Evolutionary conservation across 345 rosid species (phyloP).

Genomic region (Physaria fendleri): DNA sequence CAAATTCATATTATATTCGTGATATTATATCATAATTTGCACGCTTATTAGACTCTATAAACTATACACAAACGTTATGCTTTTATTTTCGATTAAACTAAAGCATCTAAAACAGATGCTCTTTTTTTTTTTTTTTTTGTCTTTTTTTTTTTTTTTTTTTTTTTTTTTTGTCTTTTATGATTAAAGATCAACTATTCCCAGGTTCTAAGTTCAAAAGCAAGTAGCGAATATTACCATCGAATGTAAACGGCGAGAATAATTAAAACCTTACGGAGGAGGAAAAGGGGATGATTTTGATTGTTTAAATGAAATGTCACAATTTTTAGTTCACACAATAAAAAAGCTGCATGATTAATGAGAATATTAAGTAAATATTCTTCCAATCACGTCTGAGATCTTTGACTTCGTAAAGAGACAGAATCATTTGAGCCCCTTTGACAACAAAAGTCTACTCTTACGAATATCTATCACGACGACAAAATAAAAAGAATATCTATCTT

Average conservation of each 20-base stretch:
- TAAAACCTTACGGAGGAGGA: conserved; percentile 2
- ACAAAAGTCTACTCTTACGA: conserved; percentile 28
- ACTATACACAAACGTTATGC: background rate
- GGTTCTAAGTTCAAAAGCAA: conserved; percentile 20
- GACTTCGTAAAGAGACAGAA: conserved; percentile 30
- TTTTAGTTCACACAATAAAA: background rate
- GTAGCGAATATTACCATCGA: conserved; percentile 19
- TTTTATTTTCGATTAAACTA: background rate
- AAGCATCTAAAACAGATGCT: conserved; percentile 6
- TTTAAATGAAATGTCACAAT: background rate
- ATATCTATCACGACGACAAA: conserved; percentile 24
- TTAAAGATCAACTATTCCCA: conserved; percentile 14
- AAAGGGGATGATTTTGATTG: conserved; percentile 1
- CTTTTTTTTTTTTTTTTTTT: conserved; percentile 3
- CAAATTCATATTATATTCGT: conserved; percentile 12
- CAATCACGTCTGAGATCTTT: conserved; percentile 29
- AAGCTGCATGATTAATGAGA: conserved; percentile 21
- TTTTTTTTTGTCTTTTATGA: conserved; percentile 9
- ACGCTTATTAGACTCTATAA: conserved; percentile 14
- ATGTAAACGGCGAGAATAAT: conserved; percentile 15
- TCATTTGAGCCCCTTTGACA: conserved; percentile 34
- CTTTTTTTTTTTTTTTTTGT: background rate
- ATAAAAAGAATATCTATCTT: conserved; percentile 24
- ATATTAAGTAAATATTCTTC: conserved; percentile 28
- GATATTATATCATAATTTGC: conserved; percentile 20